phyloP scores from a whole-genome alignment of 2,329 filamentous ascomycete genomes.

The Metarhizium humberi region DNA sequence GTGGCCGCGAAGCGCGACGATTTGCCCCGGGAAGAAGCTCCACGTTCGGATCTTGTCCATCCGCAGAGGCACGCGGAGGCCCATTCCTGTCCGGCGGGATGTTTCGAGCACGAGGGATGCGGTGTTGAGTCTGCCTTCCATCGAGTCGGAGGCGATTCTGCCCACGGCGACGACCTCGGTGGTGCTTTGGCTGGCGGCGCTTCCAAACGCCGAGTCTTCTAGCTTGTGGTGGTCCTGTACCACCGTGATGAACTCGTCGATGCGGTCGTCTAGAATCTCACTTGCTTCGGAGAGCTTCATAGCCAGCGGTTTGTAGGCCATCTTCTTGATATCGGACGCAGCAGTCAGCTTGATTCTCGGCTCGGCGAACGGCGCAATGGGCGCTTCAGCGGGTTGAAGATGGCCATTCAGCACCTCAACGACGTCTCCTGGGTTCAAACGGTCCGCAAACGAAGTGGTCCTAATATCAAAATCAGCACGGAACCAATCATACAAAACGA shows the following conservation, averaged over 20 bases:
- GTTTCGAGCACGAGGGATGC: constrained; percentile 84
- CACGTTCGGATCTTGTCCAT: constrained; percentile 58
- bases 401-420: constrained; percentile 77
- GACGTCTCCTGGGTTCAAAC: constrained; percentile 70
- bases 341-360: constrained; percentile 76
- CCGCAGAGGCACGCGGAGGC: constrained; percentile 71
- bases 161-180: constrained; percentile 84
- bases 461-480: constrained; percentile 9
- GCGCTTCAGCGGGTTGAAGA: constrained; percentile 56
- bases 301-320: constrained; percentile 82
- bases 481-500: neutral
- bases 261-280: constrained; percentile 87
- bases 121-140: constrained; percentile 78
- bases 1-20: constrained; percentile 76
- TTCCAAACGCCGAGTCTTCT: constrained; percentile 76
- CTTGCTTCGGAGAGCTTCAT: constrained; percentile 93
- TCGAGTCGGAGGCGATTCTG: constrained; percentile 78
- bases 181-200: constrained; percentile 75
- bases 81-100: constrained; percentile 74
- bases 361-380: constrained; percentile 63
- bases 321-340: constrained; percentile 82
- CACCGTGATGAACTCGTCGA: constrained; percentile 76
- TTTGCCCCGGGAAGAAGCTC: constrained; percentile 90
- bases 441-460: constrained; percentile 53
- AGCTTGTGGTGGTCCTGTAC: constrained; percentile 67